These are phyloP conservation scores for Fomitiporia mediterranea DNA, from an alignment of 1,284 basidiomycete genomes.

Conservation along the genomic window DNA sequence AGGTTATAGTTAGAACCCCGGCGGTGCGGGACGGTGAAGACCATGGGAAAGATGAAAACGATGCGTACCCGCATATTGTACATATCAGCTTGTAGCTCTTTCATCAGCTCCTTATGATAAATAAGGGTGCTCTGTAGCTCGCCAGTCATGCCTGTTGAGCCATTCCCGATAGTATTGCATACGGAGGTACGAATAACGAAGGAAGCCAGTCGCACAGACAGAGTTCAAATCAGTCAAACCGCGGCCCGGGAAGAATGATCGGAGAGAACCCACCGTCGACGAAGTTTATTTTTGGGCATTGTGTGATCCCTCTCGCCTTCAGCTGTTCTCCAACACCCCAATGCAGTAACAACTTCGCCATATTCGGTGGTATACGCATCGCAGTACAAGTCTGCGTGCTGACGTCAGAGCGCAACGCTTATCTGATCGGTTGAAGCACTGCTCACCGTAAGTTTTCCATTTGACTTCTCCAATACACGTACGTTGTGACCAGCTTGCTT, in stretches of 20 bases:
- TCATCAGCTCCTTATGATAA: slow-evolving; percentile 16
- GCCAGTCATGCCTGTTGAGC: slow-evolving; percentile 5
- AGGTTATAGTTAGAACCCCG: not conserved
- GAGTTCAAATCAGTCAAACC: too few relatives aligned
- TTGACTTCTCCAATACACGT: slow-evolving; percentile 36
- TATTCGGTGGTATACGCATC: slow-evolving; percentile 30
- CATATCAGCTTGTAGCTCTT: slow-evolving; percentile 16
- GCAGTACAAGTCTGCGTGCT: slow-evolving; percentile 21
- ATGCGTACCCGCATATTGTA: slow-evolving; percentile 13
- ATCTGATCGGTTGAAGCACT: not conserved
- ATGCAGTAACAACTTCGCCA: slow-evolving; percentile 25
- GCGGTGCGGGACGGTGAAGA: not conserved
- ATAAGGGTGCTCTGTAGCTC: slow-evolving; percentile 4
- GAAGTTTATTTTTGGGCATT: slow-evolving; percentile 10
- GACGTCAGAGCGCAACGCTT: not conserved
- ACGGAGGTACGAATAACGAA: not conserved
- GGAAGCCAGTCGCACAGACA: not conserved
- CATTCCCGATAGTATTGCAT: not conserved
- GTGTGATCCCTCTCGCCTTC: slow-evolving; percentile 3
- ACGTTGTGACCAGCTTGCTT: slow-evolving; percentile 45
- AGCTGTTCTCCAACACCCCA: slow-evolving; percentile 29
- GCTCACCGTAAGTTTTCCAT: slow-evolving; percentile 1
- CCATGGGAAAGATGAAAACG: not conserved
- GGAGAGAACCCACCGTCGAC: slow-evolving; percentile 1
- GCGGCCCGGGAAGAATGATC: not conserved